Evolutionary conservation across 2,329 filamentous ascomycete genomes (phyloP), one percentile per base, ranked within the genome.

Genomic region (Emmonsiellopsis sp.): DNA sequence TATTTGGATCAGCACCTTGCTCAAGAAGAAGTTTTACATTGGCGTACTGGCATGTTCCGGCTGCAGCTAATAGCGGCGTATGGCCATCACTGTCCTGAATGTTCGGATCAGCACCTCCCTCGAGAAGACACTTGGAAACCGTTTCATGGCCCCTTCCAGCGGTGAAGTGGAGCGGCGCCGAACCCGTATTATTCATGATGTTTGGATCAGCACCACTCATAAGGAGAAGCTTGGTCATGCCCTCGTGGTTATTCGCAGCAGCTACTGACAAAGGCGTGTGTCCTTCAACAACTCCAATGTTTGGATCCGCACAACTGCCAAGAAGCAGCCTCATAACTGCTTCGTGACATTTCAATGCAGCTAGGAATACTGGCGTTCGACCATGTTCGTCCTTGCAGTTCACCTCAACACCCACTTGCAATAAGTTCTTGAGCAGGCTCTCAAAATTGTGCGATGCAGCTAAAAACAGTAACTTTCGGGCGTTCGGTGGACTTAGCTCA

Each of bases 341-440:
- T 13, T 47, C 44, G 3, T 47, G 21, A 27, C 44, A 6, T 6
- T 33, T 31, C n/a, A 8, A 2, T 31, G 21, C 44, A 31, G 44
- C 44, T 2, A 10, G 9, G 2, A n/a, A 32, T n/a, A 47, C 6
- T 10, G 44, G 44, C 21, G 44, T 32, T 13, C n/a, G 44, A 47
- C 44, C 44, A 32, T n/a, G 10, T 27, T n/a, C 9, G 32, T 45
- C n/a, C 43, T 47, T 33, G 21, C n/a, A n/a, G n/a, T 47, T 32
- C 21, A 47, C 8, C 6, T 47, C 21, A 51, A 9, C 53, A 2
- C 57, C 60, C 6, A 6, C 49, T 27, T 49, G 42, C 51, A 40
- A 14, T 11, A 40, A 14, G 14, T 11, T 3, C 10, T 6, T 40
- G 37, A 40, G 10, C 11, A 40, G 10, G 2, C 3, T 3, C 11